Evolutionary conservation across 2,329 filamentous ascomycete species (phyloP), one percentile per base, ranked within the genome.

Genomic region (Diaporthe australafricana): DNA sequence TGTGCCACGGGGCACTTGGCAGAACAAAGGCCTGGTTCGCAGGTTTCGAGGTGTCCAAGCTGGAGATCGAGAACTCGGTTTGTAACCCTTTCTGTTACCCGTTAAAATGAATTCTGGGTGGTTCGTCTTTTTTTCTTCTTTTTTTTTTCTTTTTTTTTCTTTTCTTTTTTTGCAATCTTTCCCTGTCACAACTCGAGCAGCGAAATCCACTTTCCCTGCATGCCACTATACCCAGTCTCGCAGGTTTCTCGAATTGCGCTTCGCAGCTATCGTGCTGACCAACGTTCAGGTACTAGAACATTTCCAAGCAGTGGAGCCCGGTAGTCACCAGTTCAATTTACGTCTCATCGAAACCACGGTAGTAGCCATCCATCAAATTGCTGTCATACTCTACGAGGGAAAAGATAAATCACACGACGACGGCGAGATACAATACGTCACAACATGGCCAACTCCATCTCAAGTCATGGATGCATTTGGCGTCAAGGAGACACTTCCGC

Each of bases 301-400:
- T 1, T 57, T 57, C 12, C 55, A 57, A n/a, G 32, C n/a, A 42
- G 25, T 32, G 17, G 35, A 57, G 6, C 55, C 35, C 35, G 8
- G n/a, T 5, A 57, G 55, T 14, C 35, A 25, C 12, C 35, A 40
- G 8, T 57, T 57, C 35, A 57, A 57, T n/a, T n/a, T 57, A 40
- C 55, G 55, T 40, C 55, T 57, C 14, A 22, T 57, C 25, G 55
- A 57, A 27, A 40, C n/a, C 12, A 57, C 55, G 55, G 55, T 5
- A 16, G 55, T 40, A 38, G 32, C 55, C 11, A 27, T 57, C 32
- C 55, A 57, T 35, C 32, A 57, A 17, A 40, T 40, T 40, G n/a
- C 55, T 25, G 22, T 42, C 9, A 17, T 2, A 27, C n/a, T 57
- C 1, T 57, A 25, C n/a, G 32, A 40, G 11, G 32, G 25, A n/a